Conservation (phyloP, 1,284 basidiomycete species). For the Gymnopus androsaceus region DNA sequence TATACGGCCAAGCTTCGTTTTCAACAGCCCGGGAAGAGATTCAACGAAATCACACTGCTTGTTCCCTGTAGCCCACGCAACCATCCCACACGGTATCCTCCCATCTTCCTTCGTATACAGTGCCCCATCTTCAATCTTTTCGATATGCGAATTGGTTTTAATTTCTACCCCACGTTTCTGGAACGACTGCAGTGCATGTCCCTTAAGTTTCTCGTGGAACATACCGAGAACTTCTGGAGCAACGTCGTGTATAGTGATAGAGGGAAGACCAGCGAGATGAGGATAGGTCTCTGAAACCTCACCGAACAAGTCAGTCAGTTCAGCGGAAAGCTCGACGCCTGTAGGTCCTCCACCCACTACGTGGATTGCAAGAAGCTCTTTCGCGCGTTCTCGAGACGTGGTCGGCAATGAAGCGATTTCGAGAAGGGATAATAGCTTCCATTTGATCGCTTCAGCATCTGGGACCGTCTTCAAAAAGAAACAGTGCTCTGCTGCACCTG, state of each 20-base stretch:
- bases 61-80: conserved; percentile 8
- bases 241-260: conserved; percentile 5
- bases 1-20: neutral
- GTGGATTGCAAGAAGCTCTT: neutral
- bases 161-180: conserved; percentile 3
- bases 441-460: conserved; percentile 2
- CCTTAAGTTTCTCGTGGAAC: conserved; percentile 2
- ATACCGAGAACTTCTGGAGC: conserved; percentile 1
- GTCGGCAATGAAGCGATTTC: conserved; percentile 4
- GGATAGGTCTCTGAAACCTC: conserved; percentile 3
- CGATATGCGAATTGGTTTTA: conserved; percentile 4
- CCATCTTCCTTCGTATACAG: conserved; percentile 11
- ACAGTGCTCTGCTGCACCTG: conserved; percentile 5
- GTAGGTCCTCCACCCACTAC: conserved; percentile 4
- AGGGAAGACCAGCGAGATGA: conserved; percentile 1
- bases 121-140: conserved; percentile 4
- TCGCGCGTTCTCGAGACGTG: neutral
- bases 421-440: conserved; percentile 3
- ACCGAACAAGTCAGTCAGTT: conserved; percentile 1
- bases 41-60: conserved; percentile 7
- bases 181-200: neutral
- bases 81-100: conserved; percentile 2
- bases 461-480: conserved; percentile 5
- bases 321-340: conserved; percentile 5
- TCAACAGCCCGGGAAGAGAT: neutral